Evolutionary conservation across 2,329 filamentous ascomycete species (phyloP).

Genomic region (Ophiostoma tasmaniense): DNA sequence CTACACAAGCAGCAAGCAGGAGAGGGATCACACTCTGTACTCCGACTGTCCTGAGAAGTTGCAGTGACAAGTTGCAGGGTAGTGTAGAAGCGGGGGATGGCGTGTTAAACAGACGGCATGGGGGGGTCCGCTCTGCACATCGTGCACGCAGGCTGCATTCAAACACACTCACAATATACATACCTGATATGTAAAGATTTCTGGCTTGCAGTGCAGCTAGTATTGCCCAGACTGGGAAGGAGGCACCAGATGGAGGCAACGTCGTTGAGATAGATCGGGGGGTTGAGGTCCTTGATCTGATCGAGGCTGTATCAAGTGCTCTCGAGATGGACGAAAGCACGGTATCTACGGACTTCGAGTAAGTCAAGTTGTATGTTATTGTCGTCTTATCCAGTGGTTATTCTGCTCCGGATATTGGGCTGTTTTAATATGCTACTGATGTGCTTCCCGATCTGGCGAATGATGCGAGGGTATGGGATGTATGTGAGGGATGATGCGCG

Average conservation of each 20-base stretch:
- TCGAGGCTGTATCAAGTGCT: background rate
- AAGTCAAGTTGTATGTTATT: background rate
- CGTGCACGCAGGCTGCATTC: slow-evolving; percentile 3
- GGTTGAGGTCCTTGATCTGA: background rate
- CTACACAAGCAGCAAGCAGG: background rate
- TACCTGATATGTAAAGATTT: slow-evolving; percentile 2
- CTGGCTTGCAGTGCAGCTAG: slow-evolving; percentile 4
- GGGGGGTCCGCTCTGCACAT: slow-evolving; percentile 6
- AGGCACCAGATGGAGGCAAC: slow-evolving; percentile 2
- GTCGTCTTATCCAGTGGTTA: background rate
- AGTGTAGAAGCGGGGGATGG: slow-evolving; percentile 6
- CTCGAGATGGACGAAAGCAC: background rate
- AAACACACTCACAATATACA: background rate
- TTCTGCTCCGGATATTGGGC: background rate
- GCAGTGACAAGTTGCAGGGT: background rate
- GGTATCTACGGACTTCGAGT: background rate
- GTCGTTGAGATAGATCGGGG: background rate
- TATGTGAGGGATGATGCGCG: background rate
- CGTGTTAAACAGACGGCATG: slow-evolving; percentile 4
- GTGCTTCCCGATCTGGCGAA: background rate
- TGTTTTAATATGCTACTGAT: background rate
- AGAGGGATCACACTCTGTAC: background rate
- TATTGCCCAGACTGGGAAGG: slow-evolving; percentile 6
- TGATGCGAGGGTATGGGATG: background rate
- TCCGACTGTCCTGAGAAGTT: background rate